Conservation (phyloP, 495 filamentous ascomycete species). For the Aspergillus olivimuriae region DNA sequence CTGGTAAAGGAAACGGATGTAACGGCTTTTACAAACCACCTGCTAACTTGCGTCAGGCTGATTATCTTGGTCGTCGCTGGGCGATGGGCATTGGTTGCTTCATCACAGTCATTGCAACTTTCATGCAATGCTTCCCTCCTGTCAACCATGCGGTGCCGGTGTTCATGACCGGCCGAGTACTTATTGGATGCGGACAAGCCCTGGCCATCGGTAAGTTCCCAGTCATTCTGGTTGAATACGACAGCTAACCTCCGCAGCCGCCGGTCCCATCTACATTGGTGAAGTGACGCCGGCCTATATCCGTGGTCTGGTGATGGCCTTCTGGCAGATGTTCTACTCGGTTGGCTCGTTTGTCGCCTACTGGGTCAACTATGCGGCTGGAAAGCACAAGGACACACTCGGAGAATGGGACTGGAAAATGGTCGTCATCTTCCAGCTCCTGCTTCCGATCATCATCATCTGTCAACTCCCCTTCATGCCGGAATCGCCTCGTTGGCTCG, state of each 20-base stretch:
- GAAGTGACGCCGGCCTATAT: slow-evolving; percentile 49
- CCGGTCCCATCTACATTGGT: slow-evolving; percentile 53
- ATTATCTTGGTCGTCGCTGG: slow-evolving; percentile 46
- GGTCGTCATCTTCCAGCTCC: slow-evolving; percentile 53
- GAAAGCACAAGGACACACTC: slow-evolving; percentile 34
- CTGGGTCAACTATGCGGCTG: slow-evolving; percentile 50
- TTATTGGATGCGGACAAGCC: slow-evolving; percentile 56
- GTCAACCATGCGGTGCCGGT: slow-evolving; percentile 35
- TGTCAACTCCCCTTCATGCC: slow-evolving; percentile 43
- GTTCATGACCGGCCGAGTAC: slow-evolving; percentile 50
- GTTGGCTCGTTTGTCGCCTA: slow-evolving; percentile 54
- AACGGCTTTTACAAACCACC: background rate
- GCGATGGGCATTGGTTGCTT: slow-evolving; percentile 49
- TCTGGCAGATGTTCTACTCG: slow-evolving; percentile 57
- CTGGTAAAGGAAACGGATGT: background rate
- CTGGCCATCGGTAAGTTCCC: slow-evolving; percentile 30
- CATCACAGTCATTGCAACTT: slow-evolving; percentile 49
- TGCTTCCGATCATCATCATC: slow-evolving; percentile 46
- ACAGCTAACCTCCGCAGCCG: slow-evolving; percentile 16
- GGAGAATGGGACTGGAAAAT: slow-evolving; percentile 54
- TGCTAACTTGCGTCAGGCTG: slow-evolving; percentile 34
- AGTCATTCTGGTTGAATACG: background rate
- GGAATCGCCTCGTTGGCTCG: slow-evolving; percentile 47
- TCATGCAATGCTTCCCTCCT: slow-evolving; percentile 52
- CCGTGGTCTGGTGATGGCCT: slow-evolving; percentile 52